Percentiles rank a stretch among this genome's conserved stretches.
These are phyloP conservation scores for Trypanosoma brucei DNA, from an alignment of 208 protist species.

Conservation along the genomic window DNA sequence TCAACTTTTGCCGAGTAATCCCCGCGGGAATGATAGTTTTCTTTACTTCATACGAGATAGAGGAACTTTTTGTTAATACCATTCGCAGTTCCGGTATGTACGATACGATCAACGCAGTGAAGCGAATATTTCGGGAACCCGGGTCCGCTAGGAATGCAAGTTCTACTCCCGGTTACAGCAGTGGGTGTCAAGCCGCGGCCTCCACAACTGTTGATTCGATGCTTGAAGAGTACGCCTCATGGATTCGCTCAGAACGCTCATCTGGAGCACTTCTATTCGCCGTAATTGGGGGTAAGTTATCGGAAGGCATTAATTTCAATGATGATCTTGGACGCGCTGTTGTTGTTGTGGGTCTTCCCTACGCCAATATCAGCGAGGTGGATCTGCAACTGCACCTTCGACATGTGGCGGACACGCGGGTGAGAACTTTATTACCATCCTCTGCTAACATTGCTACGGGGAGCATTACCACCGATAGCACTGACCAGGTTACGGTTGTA, in stretches of 20 bases:
- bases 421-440: conserved; percentile 1
- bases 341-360: conserved; percentile 95
- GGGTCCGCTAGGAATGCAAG: neutral
- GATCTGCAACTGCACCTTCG: conserved; percentile 86
- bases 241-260: conserved; percentile 31
- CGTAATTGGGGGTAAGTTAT: conserved; percentile 96
- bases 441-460: no score
- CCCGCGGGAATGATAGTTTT: conserved; percentile 93
- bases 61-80: conserved; percentile 44
- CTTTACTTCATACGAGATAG: conserved; percentile 91
- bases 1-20: conserved; percentile 87
- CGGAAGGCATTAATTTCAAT: conserved; percentile 98
- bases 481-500: neutral
- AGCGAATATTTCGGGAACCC: conserved; percentile 86
- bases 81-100: conserved; percentile 46
- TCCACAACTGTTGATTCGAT: conserved; percentile 28
- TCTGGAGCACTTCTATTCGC: conserved; percentile 89
- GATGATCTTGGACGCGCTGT: conserved; percentile 93
- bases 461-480: neutral
- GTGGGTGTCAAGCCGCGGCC: conserved; percentile 3
- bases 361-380: conserved; percentile 88
- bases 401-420: conserved; percentile 50
- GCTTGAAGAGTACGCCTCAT: conserved; percentile 51
- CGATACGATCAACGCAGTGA: conserved; percentile 61
- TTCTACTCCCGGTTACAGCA: neutral